These are phyloP conservation scores for Neofusicoccum laricinum DNA, from an alignment of 2,329 filamentous ascomycete genomes.

Conservation along the genomic window DNA sequence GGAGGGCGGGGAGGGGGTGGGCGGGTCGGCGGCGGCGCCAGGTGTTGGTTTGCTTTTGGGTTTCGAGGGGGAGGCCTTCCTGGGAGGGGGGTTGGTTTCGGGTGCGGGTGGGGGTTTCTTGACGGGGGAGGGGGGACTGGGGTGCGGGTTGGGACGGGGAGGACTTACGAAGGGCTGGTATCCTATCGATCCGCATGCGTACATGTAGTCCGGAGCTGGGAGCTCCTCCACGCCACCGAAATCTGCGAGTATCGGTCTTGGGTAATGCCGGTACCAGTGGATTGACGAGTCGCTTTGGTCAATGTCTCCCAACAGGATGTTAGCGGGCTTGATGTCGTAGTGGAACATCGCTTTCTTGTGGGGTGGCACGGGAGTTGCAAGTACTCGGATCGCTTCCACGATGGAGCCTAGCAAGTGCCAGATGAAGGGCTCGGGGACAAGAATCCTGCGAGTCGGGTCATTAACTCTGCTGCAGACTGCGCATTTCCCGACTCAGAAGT, in stretches of 20 bases:
- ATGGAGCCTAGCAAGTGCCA: conserved; percentile 11
- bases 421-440: not conserved
- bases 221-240: not conserved
- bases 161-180: not conserved
- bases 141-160: not conserved
- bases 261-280: not conserved
- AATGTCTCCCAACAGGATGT: not conserved
- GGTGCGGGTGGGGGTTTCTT: no score
- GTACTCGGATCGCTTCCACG: not conserved
- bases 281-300: not conserved
- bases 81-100: no score
- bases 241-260: not conserved
- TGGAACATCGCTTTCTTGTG: not conserved
- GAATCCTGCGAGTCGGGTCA: not conserved
- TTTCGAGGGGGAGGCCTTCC: not conserved
- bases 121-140: not conserved
- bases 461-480: not conserved
- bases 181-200: not conserved
- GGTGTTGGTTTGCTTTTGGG: not conserved
- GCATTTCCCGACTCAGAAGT: not conserved
- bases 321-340: conserved; percentile 4
- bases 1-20: no score
- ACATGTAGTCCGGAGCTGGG: not conserved
- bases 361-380: not conserved
- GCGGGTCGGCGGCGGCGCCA: not conserved